A percentile compares a stretch with the other conserved stretches of the same genome.
These are phyloP conservation scores for Aspergillus sp. DNA, from an alignment of 2,329 filamentous ascomycete genomes.

Conservation along the genomic window DNA sequence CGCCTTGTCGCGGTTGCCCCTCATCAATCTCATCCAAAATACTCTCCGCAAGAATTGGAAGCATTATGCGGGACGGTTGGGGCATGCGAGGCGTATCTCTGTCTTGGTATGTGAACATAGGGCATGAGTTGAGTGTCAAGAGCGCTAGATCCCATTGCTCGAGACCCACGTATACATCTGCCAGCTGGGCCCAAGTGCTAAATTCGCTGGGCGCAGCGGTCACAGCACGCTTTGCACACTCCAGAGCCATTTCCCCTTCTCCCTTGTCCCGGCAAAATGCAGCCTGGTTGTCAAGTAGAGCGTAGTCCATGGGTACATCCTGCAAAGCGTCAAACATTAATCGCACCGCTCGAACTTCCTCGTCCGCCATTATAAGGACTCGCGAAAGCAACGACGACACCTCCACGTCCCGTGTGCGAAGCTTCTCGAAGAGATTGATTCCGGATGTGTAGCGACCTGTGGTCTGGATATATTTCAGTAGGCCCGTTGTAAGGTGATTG, in stretches of 20 bases:
- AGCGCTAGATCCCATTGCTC: conserved; percentile 96
- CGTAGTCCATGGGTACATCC: conserved; percentile 94
- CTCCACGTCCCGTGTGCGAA: conserved; percentile 81
- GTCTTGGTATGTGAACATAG: conserved; percentile 99
- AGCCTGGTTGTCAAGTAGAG: conserved; percentile 88
- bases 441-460: conserved; percentile 90
- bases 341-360: conserved; percentile 91
- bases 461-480: conserved; percentile 89
- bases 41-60: conserved; percentile 81
- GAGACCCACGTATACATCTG: conserved; percentile 85
- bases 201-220: conserved; percentile 96
- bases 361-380: conserved; percentile 87
- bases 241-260: conserved; percentile 75
- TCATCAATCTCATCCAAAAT: conserved; percentile 94
- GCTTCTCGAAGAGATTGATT: conserved; percentile 95
- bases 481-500: conserved; percentile 88
- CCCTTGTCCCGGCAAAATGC: conserved; percentile 86
- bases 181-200: conserved; percentile 87
- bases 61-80: conserved; percentile 75
- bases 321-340: conserved; percentile 81
- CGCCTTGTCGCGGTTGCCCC: conserved; percentile 61
- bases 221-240: conserved; percentile 88
- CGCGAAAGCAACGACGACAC: conserved; percentile 87
- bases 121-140: conserved; percentile 92
- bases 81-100: conserved; percentile 94